These are phyloP conservation scores for Myriangium duriaei DNA, from an alignment of 2,329 filamentous ascomycete species.

Conservation along the genomic window DNA sequence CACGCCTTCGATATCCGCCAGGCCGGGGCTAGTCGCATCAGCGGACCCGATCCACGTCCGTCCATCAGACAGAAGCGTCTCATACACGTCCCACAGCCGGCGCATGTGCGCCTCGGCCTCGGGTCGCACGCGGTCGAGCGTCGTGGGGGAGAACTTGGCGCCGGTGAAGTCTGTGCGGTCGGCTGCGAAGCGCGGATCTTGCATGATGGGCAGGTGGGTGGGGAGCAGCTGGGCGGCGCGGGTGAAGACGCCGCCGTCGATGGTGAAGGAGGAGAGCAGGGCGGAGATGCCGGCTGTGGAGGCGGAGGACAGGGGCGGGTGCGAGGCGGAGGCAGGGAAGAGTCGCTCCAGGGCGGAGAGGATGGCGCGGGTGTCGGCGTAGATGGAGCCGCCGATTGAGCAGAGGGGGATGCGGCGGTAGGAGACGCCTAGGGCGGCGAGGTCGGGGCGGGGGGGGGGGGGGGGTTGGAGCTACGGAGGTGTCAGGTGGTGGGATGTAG, in stretches of 20 bases:
- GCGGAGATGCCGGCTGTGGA: conserved; percentile 34
- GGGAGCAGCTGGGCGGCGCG: conserved; percentile 46
- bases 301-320: conserved; percentile 24
- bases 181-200: conserved; percentile 45
- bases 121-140: conserved; percentile 32
- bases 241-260: conserved; percentile 46
- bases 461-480: conserved; percentile 45
- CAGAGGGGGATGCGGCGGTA: conserved; percentile 61
- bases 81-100: conserved; percentile 44
- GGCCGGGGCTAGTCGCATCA: conserved; percentile 36
- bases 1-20: conserved; percentile 53
- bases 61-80: conserved; percentile 53
- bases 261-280: conserved; percentile 44
- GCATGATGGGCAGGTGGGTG: conserved; percentile 38
- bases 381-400: conserved; percentile 53
- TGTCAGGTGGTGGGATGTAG: conserved; percentile 20
- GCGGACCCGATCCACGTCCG: conserved; percentile 46
- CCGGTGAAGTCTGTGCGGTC: conserved; percentile 42
- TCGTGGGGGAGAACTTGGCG: conserved; percentile 27
- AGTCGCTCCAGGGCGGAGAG: conserved; percentile 49
- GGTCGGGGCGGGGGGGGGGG: conserved; percentile 53
- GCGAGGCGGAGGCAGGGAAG: conserved; percentile 28
- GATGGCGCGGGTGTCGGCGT: conserved; percentile 58
- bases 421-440: conserved; percentile 46
- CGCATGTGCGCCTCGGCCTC: conserved; percentile 46